These are phyloP conservation scores for Yarrowia divulgata DNA, from an alignment of 805 yeast species.

Conservation along the genomic window DNA sequence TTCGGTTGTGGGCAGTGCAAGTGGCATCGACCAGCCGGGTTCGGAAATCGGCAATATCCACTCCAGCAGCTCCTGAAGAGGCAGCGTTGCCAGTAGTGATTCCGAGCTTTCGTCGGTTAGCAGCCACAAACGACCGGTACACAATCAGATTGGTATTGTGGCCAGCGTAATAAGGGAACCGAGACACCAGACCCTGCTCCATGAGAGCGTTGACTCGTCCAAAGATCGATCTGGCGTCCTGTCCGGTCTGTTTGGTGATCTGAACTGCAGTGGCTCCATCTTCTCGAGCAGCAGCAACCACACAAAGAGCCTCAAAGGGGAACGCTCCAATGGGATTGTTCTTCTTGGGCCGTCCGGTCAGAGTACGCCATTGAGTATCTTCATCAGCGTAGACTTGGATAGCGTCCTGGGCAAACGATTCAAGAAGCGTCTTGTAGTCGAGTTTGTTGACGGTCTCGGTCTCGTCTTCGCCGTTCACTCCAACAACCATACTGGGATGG, in stretches of 20 bases:
- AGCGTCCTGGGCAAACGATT: neutral
- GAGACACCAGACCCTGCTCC: conserved; percentile 50
- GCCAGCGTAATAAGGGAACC: conserved; percentile 49
- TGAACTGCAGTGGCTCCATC: conserved; percentile 52
- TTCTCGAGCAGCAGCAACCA: conserved; percentile 53
- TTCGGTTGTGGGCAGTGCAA: conserved; percentile 48
- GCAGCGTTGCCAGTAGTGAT: conserved; percentile 27
- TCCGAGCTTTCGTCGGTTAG: conserved; percentile 44
- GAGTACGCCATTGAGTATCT: conserved; percentile 50
- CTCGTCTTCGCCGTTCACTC: conserved; percentile 24
- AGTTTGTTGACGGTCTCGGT: conserved; percentile 39
- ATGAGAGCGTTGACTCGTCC: conserved; percentile 49
- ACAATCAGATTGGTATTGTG: conserved; percentile 50
- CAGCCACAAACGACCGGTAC: conserved; percentile 50
- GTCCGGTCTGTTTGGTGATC: conserved; percentile 51
- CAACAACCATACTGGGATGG: conserved; percentile 42
- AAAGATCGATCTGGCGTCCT: conserved; percentile 53
- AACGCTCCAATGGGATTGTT: conserved; percentile 49
- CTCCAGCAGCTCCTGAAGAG: conserved; percentile 36
- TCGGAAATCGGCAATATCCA: conserved; percentile 45
- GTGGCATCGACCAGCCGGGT: conserved; percentile 46
- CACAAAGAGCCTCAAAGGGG: conserved; percentile 53
- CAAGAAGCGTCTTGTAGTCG: conserved; percentile 9
- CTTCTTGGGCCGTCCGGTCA: conserved; percentile 50
- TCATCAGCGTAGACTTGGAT: conserved; percentile 47